Percentiles rank a stretch among this genome's conserved stretches.
Conservation (phyloP, 106 monocot genomes). For the Agapanthus africanus region DNA sequence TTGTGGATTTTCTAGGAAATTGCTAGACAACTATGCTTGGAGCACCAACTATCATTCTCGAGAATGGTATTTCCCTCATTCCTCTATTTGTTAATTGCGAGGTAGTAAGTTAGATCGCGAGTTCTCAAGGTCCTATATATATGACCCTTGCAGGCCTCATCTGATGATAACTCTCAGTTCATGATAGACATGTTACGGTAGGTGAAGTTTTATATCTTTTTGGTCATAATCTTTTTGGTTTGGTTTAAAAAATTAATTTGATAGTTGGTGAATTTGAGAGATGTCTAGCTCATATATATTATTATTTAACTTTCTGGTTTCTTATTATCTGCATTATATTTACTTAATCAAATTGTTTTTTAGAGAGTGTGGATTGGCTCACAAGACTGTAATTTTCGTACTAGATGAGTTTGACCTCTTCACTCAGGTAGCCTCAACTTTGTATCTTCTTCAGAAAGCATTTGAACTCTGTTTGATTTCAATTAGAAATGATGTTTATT, state of each 20-base stretch:
- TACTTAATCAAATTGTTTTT: constrained; percentile 5
- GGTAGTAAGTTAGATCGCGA: background rate
- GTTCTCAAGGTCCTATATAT: background rate
- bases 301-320: background rate
- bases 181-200: constrained; percentile 82
- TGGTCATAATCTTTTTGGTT: background rate
- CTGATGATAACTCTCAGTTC: constrained; percentile 89
- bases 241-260: background rate
- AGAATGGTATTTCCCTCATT: constrained; percentile 53
- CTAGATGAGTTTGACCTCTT: constrained; percentile 94
- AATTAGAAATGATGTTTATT: background rate
- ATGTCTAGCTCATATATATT: background rate
- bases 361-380: constrained; percentile 91
- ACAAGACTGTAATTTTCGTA: constrained; percentile 73
- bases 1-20: constrained; percentile 62
- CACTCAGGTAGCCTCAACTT: constrained; percentile 45
- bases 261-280: no score
- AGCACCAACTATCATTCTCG: constrained; percentile 74
- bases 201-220: constrained; percentile 15
- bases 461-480: background rate
- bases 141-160: constrained; percentile 52
- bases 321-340: background rate
- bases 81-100: constrained; percentile 1
- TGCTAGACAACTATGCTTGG: constrained; percentile 87
- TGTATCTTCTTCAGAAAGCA: background rate